phyloP scores from a whole-genome alignment of 352 stramenopile species.

The Phytopythium sindhum region DNA sequence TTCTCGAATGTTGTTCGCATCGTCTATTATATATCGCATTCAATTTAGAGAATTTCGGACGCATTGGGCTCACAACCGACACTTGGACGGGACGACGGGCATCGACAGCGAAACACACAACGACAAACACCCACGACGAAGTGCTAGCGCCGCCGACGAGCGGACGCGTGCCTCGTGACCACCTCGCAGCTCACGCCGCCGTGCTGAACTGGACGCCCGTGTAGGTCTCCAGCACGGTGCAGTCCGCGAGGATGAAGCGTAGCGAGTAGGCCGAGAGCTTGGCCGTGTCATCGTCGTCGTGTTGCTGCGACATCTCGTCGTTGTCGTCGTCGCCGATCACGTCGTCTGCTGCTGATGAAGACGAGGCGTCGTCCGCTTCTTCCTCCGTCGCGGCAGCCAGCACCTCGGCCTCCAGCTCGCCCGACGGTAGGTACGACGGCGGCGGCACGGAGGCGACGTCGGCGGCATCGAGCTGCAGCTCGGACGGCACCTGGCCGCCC shows the following conservation, averaged over 20 bases:
- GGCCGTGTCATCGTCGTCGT: constrained; percentile 4
- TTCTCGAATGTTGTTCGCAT: neutral
- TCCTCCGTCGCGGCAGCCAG: constrained; percentile 45
- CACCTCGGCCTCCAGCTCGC: constrained; percentile 45
- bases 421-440: constrained; percentile 30
- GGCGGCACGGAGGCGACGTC: constrained; percentile 54
- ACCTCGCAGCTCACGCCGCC: constrained; percentile 19
- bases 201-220: constrained; percentile 53
- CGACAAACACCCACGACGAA: neutral
- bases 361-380: constrained; percentile 37
- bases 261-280: constrained; percentile 73
- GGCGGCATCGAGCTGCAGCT: constrained; percentile 55
- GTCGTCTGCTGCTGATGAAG: constrained; percentile 22
- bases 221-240: constrained; percentile 66
- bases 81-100: neutral
- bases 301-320: constrained; percentile 12
- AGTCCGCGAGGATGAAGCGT: constrained; percentile 77
- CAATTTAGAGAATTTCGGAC: neutral
- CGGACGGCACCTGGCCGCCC: constrained; percentile 66
- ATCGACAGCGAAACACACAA: neutral
- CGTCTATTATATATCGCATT: constrained; percentile 3
- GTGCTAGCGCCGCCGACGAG: neutral
- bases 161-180: constrained; percentile 2
- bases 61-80: neutral
- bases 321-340: constrained; percentile 38